phyloP scores from a whole-genome alignment of 345 rosid species.

The Combretum micranthum region DNA sequence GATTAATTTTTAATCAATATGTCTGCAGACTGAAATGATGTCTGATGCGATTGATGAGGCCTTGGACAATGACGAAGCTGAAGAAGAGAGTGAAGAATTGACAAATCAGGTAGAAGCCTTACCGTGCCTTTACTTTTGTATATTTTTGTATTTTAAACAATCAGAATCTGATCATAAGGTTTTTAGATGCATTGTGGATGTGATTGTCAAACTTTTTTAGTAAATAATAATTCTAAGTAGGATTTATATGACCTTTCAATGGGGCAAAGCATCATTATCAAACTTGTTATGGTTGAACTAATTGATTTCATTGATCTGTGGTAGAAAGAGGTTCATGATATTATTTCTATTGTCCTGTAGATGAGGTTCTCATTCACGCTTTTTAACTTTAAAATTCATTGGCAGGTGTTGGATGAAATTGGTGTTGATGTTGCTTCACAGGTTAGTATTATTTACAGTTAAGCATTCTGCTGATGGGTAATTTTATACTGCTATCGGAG shows the following conservation, averaged over 20 bases:
- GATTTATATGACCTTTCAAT: no score
- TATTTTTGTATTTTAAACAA: neutral
- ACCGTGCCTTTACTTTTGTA: neutral
- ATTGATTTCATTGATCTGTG: neutral
- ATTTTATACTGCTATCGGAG: neutral
- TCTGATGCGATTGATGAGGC: slow-evolving; percentile 86
- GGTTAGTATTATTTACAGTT: slow-evolving; percentile 40
- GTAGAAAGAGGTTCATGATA: no score
- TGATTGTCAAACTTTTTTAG: neutral
- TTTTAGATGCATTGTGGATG: neutral
- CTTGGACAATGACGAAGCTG: slow-evolving; percentile 87
- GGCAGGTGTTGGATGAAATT: slow-evolving; percentile 92
- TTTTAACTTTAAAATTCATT: neutral
- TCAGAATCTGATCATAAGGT: neutral
- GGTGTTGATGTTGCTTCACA: slow-evolving; percentile 93
- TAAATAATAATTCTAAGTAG: neutral
- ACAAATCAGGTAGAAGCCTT: slow-evolving; percentile 65
- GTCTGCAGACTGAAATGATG: slow-evolving; percentile 88
- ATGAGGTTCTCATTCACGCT: neutral
- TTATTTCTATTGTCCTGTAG: neutral
- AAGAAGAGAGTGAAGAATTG: slow-evolving; percentile 90
- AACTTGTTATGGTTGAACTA: no score
- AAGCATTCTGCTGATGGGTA: neutral
- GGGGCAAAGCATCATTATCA: no score
- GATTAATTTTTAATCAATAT: slow-evolving; percentile 9